Conservation (phyloP, 2,329 filamentous ascomycete species). For the Fusarium bactridioides region DNA sequence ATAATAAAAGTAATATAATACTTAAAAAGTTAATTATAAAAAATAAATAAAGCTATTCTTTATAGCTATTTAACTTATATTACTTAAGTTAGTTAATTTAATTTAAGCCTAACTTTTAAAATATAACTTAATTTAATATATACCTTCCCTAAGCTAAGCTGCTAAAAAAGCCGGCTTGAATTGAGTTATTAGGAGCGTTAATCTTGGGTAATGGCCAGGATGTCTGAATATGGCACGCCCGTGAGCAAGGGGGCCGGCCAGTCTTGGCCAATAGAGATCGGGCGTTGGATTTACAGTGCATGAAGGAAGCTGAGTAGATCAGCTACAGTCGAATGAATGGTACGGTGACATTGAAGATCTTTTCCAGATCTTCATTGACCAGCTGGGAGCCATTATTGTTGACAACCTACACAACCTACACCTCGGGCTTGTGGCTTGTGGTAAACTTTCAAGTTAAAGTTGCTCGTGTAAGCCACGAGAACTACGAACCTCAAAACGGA, state of each 20-base stretch:
- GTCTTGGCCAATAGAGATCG: conserved; percentile 24
- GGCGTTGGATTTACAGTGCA: conserved; percentile 17
- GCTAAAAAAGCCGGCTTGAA: too few species aligned
- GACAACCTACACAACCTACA: neutral
- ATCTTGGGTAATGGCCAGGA: conserved; percentile 4
- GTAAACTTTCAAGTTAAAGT: neutral
- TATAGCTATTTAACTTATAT: too few species aligned
- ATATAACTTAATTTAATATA: too few species aligned
- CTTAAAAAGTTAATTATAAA: too few species aligned
- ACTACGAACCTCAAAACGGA: neutral
- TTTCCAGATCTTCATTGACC: neutral
- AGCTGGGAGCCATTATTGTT: neutral
- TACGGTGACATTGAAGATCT: conserved; percentile 8
- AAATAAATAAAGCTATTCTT: too few species aligned
- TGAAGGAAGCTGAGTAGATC: conserved; percentile 7
- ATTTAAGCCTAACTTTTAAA: too few species aligned
- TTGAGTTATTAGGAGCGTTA: too few species aligned
- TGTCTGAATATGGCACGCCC: conserved; percentile 1
- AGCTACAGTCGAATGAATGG: conserved; percentile 6
- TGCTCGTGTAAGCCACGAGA: neutral
- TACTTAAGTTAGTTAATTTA: too few species aligned
- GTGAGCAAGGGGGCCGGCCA: neutral
- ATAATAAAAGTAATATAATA: too few species aligned
- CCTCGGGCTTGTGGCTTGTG: neutral
- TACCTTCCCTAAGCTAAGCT: too few species aligned